phyloP scores from a whole-genome alignment of 345 rosid species.

The Eutrema japonicum region DNA sequence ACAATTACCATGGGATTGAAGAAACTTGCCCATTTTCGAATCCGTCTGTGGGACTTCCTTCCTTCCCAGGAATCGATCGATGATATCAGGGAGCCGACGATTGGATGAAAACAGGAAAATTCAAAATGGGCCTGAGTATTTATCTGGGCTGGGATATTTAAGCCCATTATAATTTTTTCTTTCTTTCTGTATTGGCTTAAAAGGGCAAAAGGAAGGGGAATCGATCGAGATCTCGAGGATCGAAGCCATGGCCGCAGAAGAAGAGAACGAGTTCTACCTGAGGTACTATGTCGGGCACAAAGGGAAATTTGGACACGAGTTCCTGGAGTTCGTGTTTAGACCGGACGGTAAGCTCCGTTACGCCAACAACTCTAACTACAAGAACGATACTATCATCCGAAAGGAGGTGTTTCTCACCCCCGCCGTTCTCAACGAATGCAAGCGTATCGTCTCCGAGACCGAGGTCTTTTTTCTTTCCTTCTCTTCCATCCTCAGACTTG shows the following conservation, averaged over 20 bases:
- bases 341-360: constrained; percentile 96
- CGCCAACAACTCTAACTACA: constrained; percentile 99
- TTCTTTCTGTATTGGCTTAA: neutral
- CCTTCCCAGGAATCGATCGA: neutral
- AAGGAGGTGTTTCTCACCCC: constrained; percentile 97
- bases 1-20: constrained; percentile 56
- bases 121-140: constrained; percentile 5
- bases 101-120: neutral
- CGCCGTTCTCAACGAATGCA: constrained; percentile 89
- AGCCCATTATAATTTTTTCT: no score
- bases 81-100: constrained; percentile 2
- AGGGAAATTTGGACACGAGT: constrained; percentile 99
- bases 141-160: neutral
- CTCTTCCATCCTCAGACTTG: neutral
- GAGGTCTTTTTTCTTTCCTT: constrained; percentile 52
- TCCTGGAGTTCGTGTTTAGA: constrained; percentile 97
- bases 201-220: neutral
- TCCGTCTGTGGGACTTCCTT: constrained; percentile 40
- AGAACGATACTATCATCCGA: constrained; percentile 98
- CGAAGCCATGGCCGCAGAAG: constrained; percentile 61
- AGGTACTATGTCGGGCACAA: constrained; percentile 98
- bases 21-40: constrained; percentile 46
- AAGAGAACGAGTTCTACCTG: constrained; percentile 80
- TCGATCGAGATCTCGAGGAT: neutral
- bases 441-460: constrained; percentile 96